Evolutionary conservation across 2,329 filamentous ascomycete species (phyloP).

Genomic region (Cylindrodendrum hubeiense): DNA sequence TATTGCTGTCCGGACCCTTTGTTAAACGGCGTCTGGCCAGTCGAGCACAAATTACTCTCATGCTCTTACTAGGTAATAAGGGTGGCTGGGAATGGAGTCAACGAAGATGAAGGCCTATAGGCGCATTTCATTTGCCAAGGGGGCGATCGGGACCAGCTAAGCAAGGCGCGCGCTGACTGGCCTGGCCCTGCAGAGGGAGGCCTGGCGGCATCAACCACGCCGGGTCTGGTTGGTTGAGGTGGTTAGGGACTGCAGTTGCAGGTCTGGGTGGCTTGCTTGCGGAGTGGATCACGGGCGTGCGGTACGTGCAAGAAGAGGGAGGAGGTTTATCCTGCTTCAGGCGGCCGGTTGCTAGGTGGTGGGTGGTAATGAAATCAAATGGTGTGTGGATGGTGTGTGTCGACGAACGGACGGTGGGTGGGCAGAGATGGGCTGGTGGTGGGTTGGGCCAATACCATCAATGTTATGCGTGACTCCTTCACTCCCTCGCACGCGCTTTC

Average conservation of each 20-base stretch:
- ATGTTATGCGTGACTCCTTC: conserved; percentile 26
- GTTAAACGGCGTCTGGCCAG: background rate
- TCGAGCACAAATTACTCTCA: background rate
- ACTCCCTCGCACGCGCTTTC: conserved; percentile 11
- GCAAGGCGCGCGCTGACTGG: conserved; percentile 7
- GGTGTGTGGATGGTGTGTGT: conserved; percentile 12
- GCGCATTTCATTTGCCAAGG: conserved; percentile 1
- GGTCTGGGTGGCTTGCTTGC: background rate
- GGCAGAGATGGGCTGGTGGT: conserved; percentile 24
- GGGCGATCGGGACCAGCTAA: conserved; percentile 13
- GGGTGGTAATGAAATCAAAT: conserved; percentile 6
- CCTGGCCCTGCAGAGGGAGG: conserved; percentile 17
- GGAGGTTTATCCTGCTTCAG: background rate
- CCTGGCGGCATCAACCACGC: conserved; percentile 5
- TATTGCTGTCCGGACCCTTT: background rate
- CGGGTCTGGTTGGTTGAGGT: conserved; percentile 9
- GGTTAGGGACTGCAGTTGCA: background rate
- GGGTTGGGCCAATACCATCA: conserved; percentile 12
- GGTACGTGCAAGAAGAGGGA: background rate
- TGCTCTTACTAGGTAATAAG: background rate
- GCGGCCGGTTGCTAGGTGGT: conserved; percentile 7
- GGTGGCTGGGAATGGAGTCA: conserved; percentile 20
- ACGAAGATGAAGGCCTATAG: background rate
- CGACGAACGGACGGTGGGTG: conserved; percentile 19
- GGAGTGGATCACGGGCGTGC: background rate